These are phyloP conservation scores for Metschnikowia reukaufii DNA, from an alignment of 805 yeast genomes.

Conservation along the genomic window DNA sequence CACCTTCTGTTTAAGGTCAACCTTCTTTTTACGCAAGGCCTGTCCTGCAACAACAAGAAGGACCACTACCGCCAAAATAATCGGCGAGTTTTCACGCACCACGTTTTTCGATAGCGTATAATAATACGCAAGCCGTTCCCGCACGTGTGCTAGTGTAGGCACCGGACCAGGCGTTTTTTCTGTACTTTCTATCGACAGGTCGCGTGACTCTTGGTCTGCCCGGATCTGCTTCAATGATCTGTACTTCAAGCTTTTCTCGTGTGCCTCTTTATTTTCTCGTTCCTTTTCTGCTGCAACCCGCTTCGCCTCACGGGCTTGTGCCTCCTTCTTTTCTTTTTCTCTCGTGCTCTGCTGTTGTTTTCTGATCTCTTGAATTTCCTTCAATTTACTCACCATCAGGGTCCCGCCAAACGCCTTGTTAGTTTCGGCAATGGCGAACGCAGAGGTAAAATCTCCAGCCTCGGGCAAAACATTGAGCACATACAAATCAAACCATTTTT, in stretches of 20 bases:
- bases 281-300: slow-evolving; percentile 19
- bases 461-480: slow-evolving; percentile 38
- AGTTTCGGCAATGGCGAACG: slow-evolving; percentile 28
- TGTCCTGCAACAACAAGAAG: slow-evolving; percentile 23
- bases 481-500: slow-evolving; percentile 32
- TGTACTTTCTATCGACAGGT: neutral
- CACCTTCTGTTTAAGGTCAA: slow-evolving; percentile 31
- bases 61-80: slow-evolving; percentile 25
- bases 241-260: slow-evolving; percentile 29
- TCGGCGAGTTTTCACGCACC: slow-evolving; percentile 30
- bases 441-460: slow-evolving; percentile 27
- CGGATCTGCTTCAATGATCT: slow-evolving; percentile 32
- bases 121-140: slow-evolving; percentile 1
- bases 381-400: slow-evolving; percentile 16
- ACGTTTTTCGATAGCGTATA: slow-evolving; percentile 22
- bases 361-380: slow-evolving; percentile 12
- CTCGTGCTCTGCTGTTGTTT: slow-evolving; percentile 5
- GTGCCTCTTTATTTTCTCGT: slow-evolving; percentile 16
- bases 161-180: neutral
- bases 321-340: slow-evolving; percentile 18
- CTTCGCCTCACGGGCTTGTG: slow-evolving; percentile 21
- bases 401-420: slow-evolving; percentile 18
- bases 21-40: slow-evolving; percentile 24
- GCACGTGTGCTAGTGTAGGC: slow-evolving; percentile 4
- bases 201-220: slow-evolving; percentile 14